Percentiles rank a stretch among this genome's conserved stretches.
Conservation (phyloP, 169 alveolate genomes). For the Eimeria tenella region DNA sequence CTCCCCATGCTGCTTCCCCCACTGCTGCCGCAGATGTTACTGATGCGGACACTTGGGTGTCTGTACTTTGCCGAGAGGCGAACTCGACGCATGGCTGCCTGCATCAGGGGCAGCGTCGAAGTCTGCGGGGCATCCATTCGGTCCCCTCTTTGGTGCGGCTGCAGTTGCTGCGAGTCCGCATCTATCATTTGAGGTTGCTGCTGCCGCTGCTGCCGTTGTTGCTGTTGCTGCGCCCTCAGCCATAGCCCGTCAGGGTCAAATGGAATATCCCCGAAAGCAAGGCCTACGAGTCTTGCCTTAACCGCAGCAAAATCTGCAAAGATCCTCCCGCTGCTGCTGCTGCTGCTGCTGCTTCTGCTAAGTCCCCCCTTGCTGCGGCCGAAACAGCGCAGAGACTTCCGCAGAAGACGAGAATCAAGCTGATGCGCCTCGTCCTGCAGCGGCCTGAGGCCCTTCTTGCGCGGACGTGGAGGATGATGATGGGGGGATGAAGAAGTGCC, state of each 20-base stretch:
- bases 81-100: constrained; percentile 75
- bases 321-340: constrained; percentile 51
- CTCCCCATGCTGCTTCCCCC: constrained; percentile 17
- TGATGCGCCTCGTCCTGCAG: background rate
- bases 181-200: background rate
- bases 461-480: background rate
- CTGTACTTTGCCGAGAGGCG: constrained; percentile 76
- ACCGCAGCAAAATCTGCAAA: constrained; percentile 51
- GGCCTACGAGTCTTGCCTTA: constrained; percentile 54
- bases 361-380: constrained; percentile 49
- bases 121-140: constrained; percentile 4
- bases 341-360: constrained; percentile 62
- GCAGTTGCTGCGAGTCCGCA: constrained; percentile 27
- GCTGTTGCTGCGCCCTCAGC: constrained; percentile 61
- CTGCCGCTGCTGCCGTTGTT: constrained; percentile 51
- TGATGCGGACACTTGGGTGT: constrained; percentile 69
- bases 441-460: constrained; percentile 11
- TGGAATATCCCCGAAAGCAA: constrained; percentile 69
- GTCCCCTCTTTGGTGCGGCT: constrained; percentile 49
- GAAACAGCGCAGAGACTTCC: constrained; percentile 62
- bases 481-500: background rate
- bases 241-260: constrained; percentile 73
- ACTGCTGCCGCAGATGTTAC: constrained; percentile 48
- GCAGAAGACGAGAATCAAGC: constrained; percentile 34
- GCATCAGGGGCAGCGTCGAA: constrained; percentile 71